These are phyloP conservation scores for Chrysochromulina parva DNA, from an alignment of 78 protist genomes.

Conservation along the genomic window DNA sequence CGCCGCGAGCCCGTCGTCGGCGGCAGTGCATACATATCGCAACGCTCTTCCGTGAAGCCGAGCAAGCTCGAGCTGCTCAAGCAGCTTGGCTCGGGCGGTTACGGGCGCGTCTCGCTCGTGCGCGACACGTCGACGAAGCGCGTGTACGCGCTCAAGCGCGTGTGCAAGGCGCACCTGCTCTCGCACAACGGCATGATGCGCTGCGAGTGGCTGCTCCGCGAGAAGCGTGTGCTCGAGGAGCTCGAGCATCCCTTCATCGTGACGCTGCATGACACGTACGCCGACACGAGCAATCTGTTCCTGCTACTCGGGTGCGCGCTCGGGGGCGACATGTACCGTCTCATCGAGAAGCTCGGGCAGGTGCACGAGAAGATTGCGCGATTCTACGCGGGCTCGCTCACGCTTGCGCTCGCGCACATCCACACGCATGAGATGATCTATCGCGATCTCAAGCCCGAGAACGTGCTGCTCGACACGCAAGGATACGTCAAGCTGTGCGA, in stretches of 20 bases:
- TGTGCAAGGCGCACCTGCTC: background rate
- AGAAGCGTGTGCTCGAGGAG: background rate
- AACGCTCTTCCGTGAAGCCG: too few relatives aligned
- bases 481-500: slow-evolving; percentile 40
- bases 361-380: background rate
- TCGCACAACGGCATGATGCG: background rate
- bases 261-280: background rate
- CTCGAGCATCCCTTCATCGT: background rate
- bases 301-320: background rate
- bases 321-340: slow-evolving; percentile 10
- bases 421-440: background rate
- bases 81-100: background rate
- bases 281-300: background rate
- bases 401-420: background rate
- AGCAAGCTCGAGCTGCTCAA: background rate
- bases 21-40: too few relatives aligned
- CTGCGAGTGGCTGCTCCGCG: background rate
- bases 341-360: background rate
- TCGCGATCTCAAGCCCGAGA: slow-evolving; percentile 37
- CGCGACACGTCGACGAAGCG: background rate
- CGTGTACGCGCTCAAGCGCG: background rate
- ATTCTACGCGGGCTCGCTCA: background rate
- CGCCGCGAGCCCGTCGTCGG: too few relatives aligned
- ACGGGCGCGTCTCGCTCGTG: background rate
- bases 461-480: slow-evolving; percentile 14